Conservation (phyloP, 2,329 filamentous ascomycete genomes). For the Cladosporium sp. region DNA sequence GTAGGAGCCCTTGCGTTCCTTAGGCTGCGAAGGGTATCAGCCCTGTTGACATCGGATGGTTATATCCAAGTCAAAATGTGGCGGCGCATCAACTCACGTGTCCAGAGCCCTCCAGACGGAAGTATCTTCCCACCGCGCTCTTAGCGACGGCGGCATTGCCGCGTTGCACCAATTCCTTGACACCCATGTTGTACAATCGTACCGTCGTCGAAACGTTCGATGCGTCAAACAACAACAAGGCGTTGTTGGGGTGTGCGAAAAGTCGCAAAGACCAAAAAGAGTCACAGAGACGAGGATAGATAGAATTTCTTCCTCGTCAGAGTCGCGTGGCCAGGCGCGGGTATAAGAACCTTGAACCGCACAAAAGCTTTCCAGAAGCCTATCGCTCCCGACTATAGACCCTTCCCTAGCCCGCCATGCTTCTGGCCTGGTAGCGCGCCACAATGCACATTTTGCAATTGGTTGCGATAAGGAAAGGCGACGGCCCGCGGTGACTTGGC, state of each 20-base stretch:
- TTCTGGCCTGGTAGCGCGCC: slow-evolving; percentile 1
- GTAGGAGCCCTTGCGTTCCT: slow-evolving; percentile 70
- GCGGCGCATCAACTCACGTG: slow-evolving; percentile 57
- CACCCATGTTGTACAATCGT: slow-evolving; percentile 2
- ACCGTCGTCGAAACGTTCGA: neutral
- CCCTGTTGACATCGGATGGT: slow-evolving; percentile 8
- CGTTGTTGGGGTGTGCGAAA: neutral
- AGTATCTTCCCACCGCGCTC: slow-evolving; percentile 69
- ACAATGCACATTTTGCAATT: slow-evolving; percentile 16
- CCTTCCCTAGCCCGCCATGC: neutral
- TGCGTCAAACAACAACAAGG: neutral
- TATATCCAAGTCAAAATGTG: slow-evolving; percentile 7
- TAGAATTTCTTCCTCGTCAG: neutral
- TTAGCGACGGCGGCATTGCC: slow-evolving; percentile 57
- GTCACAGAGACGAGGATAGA: slow-evolving; percentile 12
- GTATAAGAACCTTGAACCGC: slow-evolving; percentile 17
- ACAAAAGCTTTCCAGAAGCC: slow-evolving; percentile 20
- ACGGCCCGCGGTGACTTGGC: slow-evolving; percentile 14
- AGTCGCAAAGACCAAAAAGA: neutral
- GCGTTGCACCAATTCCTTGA: slow-evolving; percentile 30
- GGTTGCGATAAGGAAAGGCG: slow-evolving; percentile 3
- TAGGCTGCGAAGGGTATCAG: slow-evolving; percentile 51
- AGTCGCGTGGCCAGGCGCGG: slow-evolving; percentile 16
- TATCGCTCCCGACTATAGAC: slow-evolving; percentile 8
- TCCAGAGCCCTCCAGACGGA: slow-evolving; percentile 78